These are phyloP conservation scores for Craterostigma plantagineum DNA, from an alignment of 257 asterid genomes.

Conservation along the genomic window DNA sequence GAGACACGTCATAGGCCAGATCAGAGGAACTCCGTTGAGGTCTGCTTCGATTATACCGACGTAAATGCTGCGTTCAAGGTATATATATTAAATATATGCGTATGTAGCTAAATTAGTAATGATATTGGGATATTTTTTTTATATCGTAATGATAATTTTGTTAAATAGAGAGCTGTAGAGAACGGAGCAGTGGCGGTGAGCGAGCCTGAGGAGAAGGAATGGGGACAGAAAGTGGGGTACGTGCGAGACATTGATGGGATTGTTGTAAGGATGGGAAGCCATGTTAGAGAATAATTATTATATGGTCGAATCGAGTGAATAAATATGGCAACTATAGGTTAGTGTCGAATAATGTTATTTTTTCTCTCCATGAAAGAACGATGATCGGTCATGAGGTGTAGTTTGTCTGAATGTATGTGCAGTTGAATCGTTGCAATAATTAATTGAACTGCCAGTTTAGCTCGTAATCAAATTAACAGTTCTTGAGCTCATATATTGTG, in stretches of 20 bases:
- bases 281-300: conserved; percentile 14
- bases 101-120: not conserved
- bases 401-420: no score
- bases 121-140: no score
- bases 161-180: conserved; percentile 76
- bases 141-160: not conserved
- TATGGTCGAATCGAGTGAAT: no score
- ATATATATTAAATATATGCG: not conserved
- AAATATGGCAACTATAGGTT: no score
- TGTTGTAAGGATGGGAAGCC: conserved; percentile 52
- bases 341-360: no score
- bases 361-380: no score
- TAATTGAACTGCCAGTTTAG: no score
- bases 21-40: conserved; percentile 47
- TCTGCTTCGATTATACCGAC: conserved; percentile 69
- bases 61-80: conserved; percentile 79
- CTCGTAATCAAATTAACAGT: no score
- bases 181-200: conserved; percentile 64
- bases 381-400: no score
- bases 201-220: conserved; percentile 53
- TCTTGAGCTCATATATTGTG: no score
- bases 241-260: conserved; percentile 63
- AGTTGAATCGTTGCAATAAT: no score
- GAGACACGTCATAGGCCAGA: conserved; percentile 13
- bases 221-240: conserved; percentile 94